Evolutionary conservation across 768 basidiomycete species (phyloP), one percentile per base, ranked within the genome.

Genomic region (Boletales sp.): DNA sequence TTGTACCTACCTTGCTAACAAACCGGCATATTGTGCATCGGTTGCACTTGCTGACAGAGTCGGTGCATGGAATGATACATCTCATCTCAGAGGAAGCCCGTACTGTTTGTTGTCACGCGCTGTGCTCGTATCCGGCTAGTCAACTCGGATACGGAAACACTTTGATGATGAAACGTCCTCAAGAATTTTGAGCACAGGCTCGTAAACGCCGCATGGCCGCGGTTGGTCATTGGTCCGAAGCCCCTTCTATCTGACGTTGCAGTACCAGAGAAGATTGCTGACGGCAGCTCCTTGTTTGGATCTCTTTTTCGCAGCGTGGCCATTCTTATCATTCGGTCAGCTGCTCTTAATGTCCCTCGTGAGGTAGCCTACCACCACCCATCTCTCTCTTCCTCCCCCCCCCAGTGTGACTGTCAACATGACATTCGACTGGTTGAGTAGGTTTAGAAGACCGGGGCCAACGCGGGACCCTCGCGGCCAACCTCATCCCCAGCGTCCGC

Each of bases 181-280:
- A 53, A 57, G 64, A 66, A 65, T 41, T 47, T 27, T 41, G 48
- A 49, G 46, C 56, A 54, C 46, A 64, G 55, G 30, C 51, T 44
- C 56, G 41, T 44, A 65, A 65, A 52, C 63, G 49, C 64, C 64
- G 65, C 62, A 65, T 50, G 58, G 51, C 64, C 64, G 65, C 62
- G 18, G 15, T 19, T 31, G 45, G 39, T 53, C 58, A 66, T 65
- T 62, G 65, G 65, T 43, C 50, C 50, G 24, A 51, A 30, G 43
- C 19, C 30, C 40, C 51, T 67, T 66, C 62, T 61, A 63, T 67
- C 55, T 58, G 60, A 53, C 54, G 54, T 44, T 65, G 53, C 62
- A 63, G 40, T 40, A 24, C 51, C 43, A 51, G 48, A 67, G 54
- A 67, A 66, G 60, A 45, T 35, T 37, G 48, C 30, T 52, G 49